Conservation (phyloP, 345 rosid species). For the Eucalyptus regnans region DNA sequence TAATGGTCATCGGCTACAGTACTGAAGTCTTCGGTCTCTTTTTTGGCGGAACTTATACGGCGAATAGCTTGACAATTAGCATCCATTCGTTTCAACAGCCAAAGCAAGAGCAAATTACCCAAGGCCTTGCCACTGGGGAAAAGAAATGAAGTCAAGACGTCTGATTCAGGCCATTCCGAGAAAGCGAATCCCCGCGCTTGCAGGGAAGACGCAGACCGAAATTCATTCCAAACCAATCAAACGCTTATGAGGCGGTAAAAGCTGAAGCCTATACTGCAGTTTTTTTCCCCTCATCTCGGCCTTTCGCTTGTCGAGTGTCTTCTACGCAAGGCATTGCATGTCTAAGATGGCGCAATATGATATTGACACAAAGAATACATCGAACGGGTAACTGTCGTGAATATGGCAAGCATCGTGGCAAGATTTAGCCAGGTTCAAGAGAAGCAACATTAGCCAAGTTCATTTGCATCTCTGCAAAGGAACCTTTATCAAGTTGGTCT, state of each 20-base stretch:
- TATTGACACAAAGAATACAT: neutral
- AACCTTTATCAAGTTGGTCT: neutral
- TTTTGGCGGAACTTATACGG: neutral
- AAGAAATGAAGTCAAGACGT: neutral
- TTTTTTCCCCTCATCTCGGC: neutral
- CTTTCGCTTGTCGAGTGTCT: neutral
- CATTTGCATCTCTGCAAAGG: neutral
- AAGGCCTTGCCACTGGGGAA: neutral
- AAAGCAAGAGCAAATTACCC: neutral
- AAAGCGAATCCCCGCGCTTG: neutral
- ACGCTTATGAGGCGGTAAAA: neutral
- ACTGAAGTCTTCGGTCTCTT: neutral
- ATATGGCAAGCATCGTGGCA: neutral
- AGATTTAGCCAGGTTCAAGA: neutral
- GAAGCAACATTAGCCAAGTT: neutral
- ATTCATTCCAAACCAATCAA: neutral
- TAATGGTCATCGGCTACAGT: neutral
- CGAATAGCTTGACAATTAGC: neutral
- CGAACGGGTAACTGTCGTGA: neutral
- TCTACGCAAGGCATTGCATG: neutral
- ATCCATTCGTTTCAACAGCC: neutral
- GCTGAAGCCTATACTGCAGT: neutral
- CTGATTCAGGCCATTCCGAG: accelerated
- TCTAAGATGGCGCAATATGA: neutral
- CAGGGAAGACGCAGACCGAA: neutral